Percentiles rank a stretch among this genome's conserved stretches.
Evolutionary conservation across 169 alveolate species (phyloP).

Genomic region (Plasmodium sp.): DNA sequence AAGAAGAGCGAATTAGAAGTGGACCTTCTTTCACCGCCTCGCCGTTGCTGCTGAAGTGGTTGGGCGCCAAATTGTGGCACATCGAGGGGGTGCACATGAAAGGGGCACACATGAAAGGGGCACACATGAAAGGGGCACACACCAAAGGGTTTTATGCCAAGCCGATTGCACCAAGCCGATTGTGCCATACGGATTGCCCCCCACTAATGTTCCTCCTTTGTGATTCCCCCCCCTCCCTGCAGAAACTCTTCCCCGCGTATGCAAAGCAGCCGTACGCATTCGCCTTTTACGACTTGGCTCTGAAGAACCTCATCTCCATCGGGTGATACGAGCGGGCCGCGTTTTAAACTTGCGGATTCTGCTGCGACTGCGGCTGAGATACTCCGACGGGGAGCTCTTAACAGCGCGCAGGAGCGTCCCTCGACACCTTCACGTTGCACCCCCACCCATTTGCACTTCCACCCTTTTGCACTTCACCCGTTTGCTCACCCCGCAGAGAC

Average conservation of each 20-base stretch:
- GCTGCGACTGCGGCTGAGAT: not conserved
- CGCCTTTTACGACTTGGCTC: conserved; percentile 5
- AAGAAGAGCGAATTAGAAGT: not conserved
- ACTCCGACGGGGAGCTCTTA: not conserved
- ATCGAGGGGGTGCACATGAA: not conserved
- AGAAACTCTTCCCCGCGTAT: conserved; percentile 19
- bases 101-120: not conserved
- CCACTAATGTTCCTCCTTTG: not conserved
- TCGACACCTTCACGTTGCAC: not conserved
- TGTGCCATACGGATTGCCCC: not conserved
- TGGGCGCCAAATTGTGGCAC: not conserved
- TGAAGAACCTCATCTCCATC: conserved; percentile 3
- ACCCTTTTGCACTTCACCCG: not conserved
- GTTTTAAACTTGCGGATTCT: not conserved
- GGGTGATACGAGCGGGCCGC: conserved; percentile 3
- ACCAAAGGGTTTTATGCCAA: not conserved
- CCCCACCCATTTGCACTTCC: not conserved
- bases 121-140: not conserved
- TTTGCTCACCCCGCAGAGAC: not conserved
- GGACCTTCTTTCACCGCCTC: not conserved
- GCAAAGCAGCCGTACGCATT: not conserved
- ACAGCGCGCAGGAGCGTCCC: not conserved
- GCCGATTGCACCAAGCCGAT: not conserved
- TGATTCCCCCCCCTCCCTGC: not conserved
- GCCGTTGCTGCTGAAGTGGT: not conserved